These are phyloP conservation scores for Heliocybe sulcata DNA, from an alignment of 1,284 basidiomycete genomes.

Conservation along the genomic window DNA sequence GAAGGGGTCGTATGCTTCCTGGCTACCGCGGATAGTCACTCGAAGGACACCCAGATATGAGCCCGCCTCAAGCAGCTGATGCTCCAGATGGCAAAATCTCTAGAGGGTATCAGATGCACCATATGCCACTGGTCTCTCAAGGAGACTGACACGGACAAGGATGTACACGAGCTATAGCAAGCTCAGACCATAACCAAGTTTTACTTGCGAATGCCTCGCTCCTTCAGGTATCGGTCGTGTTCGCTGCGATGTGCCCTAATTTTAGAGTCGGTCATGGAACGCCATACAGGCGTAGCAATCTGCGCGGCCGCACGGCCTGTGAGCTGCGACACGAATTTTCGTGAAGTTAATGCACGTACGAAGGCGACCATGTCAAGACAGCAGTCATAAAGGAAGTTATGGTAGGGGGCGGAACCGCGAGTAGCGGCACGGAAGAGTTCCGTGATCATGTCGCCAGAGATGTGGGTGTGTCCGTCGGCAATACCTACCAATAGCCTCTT, in stretches of 20 bases:
- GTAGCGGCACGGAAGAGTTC: slow-evolving; percentile 64
- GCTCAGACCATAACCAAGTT: too few species aligned
- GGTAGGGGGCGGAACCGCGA: slow-evolving; percentile 62
- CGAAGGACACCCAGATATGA: too few species aligned
- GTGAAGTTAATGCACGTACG: slow-evolving; percentile 25
- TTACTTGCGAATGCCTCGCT: background rate
- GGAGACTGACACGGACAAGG: too few species aligned
- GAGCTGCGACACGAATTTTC: slow-evolving; percentile 3
- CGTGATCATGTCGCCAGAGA: slow-evolving; percentile 67
- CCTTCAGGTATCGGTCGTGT: background rate
- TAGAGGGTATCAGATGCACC: too few species aligned
- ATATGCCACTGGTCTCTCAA: too few species aligned
- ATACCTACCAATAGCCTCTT: slow-evolving; percentile 42
- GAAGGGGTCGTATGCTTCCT: too few species aligned
- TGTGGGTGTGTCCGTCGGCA: slow-evolving; percentile 67
- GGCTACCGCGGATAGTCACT: too few species aligned
- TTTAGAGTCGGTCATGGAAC: background rate
- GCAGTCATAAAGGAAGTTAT: slow-evolving; percentile 52
- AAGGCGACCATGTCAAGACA: slow-evolving; percentile 34
- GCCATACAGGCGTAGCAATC: background rate
- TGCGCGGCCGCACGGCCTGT: background rate
- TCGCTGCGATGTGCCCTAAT: background rate
- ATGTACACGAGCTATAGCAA: too few species aligned
- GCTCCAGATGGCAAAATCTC: too few species aligned
- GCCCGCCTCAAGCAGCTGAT: too few species aligned